phyloP scores from a whole-genome alignment of 768 basidiomycete genomes.

The Ramaria rubella region DNA sequence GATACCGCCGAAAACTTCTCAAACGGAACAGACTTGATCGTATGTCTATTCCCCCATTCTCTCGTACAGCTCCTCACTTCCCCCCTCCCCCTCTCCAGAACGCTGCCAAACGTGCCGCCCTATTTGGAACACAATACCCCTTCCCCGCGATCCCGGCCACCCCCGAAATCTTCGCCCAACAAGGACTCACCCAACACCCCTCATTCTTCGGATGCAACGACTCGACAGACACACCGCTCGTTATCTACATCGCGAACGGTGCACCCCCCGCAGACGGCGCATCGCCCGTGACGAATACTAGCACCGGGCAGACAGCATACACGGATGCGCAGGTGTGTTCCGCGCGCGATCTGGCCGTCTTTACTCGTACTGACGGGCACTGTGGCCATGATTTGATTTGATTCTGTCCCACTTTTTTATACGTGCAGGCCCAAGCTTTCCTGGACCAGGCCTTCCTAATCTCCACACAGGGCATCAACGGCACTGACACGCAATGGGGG shows the following conservation, averaged over 20 bases:
- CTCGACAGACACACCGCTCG: slow-evolving; percentile 32
- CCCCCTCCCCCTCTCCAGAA: background rate
- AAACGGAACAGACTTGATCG: slow-evolving; percentile 7
- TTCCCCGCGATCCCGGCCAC: slow-evolving; percentile 27
- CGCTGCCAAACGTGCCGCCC: slow-evolving; percentile 31
- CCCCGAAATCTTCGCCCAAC: slow-evolving; percentile 25
- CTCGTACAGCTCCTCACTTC: background rate
- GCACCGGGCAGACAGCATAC: background rate
- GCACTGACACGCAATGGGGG: slow-evolving; percentile 31
- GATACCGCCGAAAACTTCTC: slow-evolving; percentile 6
- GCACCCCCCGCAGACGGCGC: slow-evolving; percentile 32
- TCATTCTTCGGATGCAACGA: slow-evolving; percentile 43
- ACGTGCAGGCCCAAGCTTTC: slow-evolving; percentile 34
- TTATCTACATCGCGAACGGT: slow-evolving; percentile 57
- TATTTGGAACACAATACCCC: slow-evolving; percentile 28
- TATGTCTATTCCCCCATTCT: background rate
- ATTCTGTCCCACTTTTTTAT: background rate
- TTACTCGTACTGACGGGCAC: background rate
- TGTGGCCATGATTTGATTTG: background rate
- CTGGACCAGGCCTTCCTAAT: slow-evolving; percentile 39
- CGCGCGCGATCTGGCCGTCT: background rate
- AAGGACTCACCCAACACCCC: slow-evolving; percentile 31
- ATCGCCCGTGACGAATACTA: slow-evolving; percentile 34
- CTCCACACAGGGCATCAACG: slow-evolving; percentile 33
- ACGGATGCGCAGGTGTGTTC: no score